Conservation (phyloP, 805 yeast genomes). For the Cephaloascus fragrans region DNA sequence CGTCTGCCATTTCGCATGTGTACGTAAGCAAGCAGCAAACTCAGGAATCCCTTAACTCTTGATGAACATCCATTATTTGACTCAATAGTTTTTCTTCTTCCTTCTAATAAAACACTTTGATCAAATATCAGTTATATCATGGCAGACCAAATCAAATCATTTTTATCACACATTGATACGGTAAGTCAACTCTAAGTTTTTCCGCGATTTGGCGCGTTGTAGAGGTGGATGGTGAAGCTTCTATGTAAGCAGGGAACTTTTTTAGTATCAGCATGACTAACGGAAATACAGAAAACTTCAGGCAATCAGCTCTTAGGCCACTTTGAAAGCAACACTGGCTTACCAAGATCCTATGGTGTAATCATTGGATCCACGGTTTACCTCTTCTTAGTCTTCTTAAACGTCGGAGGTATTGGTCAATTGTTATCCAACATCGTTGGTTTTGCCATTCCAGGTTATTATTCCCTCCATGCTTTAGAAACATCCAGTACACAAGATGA, state of each 20-base stretch:
- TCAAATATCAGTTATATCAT: too few species aligned
- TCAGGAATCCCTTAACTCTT: too few species aligned
- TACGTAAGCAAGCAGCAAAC: too few species aligned
- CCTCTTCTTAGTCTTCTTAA: slow-evolving; percentile 71
- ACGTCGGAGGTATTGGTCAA: slow-evolving; percentile 93
- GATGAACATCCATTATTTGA: too few species aligned
- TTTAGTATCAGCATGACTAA: slow-evolving; percentile 1
- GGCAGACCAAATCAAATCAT: slow-evolving; percentile 34
- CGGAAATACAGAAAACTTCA: slow-evolving; percentile 16
- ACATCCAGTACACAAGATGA: slow-evolving; percentile 67
- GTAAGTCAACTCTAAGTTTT: slow-evolving; percentile 20
- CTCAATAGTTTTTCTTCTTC: too few species aligned
- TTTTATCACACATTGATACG: slow-evolving; percentile 35
- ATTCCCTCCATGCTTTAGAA: slow-evolving; percentile 75
- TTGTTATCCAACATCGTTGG: slow-evolving; percentile 89
- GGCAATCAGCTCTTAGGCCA: slow-evolving; percentile 20
- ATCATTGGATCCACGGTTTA: slow-evolving; percentile 57
- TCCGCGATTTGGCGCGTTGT: background rate
- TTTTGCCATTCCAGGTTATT: slow-evolving; percentile 82
- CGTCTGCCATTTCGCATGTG: too few species aligned
- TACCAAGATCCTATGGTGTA: slow-evolving; percentile 82
- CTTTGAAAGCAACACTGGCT: slow-evolving; percentile 33
- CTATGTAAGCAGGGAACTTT: slow-evolving; percentile 6
- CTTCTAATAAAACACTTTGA: too few species aligned
- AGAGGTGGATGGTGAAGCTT: slow-evolving; percentile 6